A percentile compares a stretch with the other conserved stretches of the same genome.
Evolutionary conservation across 768 basidiomycete species (phyloP).

Genomic region (Trametes elegans): DNA sequence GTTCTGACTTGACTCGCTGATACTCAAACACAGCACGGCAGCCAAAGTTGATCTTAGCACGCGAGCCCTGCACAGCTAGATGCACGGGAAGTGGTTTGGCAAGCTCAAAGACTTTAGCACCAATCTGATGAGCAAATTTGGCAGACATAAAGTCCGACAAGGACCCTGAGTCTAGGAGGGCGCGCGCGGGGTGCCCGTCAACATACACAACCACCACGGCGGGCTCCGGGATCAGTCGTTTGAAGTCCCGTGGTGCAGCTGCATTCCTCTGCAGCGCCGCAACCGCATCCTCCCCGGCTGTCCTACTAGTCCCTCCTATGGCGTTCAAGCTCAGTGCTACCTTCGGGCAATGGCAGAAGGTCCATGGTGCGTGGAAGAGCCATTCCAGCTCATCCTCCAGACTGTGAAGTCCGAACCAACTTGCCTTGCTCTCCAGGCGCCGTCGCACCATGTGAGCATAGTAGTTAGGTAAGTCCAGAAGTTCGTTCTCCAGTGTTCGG

Average conservation of each 20-base stretch:
- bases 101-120: conserved; percentile 7
- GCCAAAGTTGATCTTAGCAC: conserved; percentile 23
- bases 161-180: conserved; percentile 29
- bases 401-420: background rate
- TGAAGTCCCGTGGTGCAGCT: background rate
- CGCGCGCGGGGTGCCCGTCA: conserved; percentile 20
- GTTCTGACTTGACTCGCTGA: background rate
- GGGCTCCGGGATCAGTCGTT: conserved; percentile 11
- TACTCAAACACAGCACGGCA: conserved; percentile 8
- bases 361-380: background rate
- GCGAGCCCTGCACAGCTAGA: conserved; percentile 32
- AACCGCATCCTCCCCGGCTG: background rate
- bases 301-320: background rate
- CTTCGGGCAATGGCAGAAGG: too few species aligned
- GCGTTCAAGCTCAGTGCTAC: background rate
- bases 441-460: background rate
- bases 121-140: conserved; percentile 29
- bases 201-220: conserved; percentile 14
- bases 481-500: background rate
- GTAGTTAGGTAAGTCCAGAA: conserved; percentile 7
- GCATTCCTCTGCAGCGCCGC: conserved; percentile 13
- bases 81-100: conserved; percentile 29
- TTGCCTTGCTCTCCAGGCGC: background rate
- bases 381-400: background rate
- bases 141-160: conserved; percentile 33